Conservation (phyloP, 164 flowering plant species). For the Chimonanthus praecox region DNA sequence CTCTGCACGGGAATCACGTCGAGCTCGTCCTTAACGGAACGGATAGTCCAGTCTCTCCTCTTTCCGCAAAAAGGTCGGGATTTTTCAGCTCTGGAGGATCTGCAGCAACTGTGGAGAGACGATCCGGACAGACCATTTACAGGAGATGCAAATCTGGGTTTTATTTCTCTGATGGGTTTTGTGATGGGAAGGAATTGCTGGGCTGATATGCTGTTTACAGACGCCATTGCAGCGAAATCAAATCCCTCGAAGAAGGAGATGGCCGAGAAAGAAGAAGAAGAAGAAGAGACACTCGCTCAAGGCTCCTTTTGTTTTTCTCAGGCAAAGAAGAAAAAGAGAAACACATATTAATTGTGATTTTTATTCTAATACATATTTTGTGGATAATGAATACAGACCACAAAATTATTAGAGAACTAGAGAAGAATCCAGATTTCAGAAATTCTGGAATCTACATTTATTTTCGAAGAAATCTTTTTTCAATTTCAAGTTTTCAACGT, state of each 20-base stretch:
- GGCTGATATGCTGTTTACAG: constrained; percentile 31
- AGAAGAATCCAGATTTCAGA: neutral
- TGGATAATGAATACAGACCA: neutral
- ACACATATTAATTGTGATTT: neutral
- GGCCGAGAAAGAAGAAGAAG: neutral
- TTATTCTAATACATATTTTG: too few species aligned
- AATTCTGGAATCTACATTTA: neutral
- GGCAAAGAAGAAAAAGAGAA: neutral
- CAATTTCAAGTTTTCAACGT: neutral
- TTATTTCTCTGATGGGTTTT: constrained; percentile 13
- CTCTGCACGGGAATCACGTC: constrained; percentile 73
- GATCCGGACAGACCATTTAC: constrained; percentile 19
- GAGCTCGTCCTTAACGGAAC: constrained; percentile 38
- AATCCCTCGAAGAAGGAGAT: neutral
- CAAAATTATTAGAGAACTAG: neutral
- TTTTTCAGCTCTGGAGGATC: neutral
- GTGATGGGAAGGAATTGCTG: constrained; percentile 29
- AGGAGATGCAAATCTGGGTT: constrained; percentile 14
- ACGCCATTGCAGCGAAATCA: constrained; percentile 29
- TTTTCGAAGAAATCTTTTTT: too few species aligned
- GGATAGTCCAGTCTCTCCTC: constrained; percentile 18
- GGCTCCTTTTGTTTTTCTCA: neutral
- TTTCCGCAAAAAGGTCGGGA: constrained; percentile 17
- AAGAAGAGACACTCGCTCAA: neutral
- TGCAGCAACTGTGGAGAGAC: constrained; percentile 8